A percentile compares a stretch with the other conserved stretches of the same genome.
Conservation (phyloP, 2,329 filamentous ascomycete genomes). For the Trichothecium roseum region DNA sequence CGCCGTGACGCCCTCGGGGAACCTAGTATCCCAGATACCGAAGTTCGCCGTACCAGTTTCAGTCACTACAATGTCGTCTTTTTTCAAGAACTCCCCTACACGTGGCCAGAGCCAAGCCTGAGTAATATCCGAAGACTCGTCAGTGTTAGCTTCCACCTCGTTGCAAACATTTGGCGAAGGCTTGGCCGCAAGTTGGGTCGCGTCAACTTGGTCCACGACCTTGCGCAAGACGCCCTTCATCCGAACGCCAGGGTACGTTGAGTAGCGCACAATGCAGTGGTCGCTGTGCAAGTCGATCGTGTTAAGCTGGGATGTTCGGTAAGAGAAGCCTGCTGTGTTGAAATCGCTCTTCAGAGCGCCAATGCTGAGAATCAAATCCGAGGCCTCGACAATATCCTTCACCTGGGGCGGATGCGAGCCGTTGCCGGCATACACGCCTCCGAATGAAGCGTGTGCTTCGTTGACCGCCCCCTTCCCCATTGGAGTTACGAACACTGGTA, state of each 20-base stretch:
- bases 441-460: conserved; percentile 65
- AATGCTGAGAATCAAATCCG: conserved; percentile 62
- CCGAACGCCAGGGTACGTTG: conserved; percentile 65
- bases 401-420: conserved; percentile 57
- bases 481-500: conserved; percentile 79
- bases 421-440: conserved; percentile 76
- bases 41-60: conserved; percentile 86
- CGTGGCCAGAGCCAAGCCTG: conserved; percentile 72
- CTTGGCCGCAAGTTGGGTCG: conserved; percentile 45
- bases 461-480: conserved; percentile 84
- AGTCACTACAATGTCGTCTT: conserved; percentile 69
- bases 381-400: conserved; percentile 51
- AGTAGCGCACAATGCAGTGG: conserved; percentile 63
- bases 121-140: conserved; percentile 39
- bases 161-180: conserved; percentile 44
- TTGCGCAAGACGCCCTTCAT: conserved; percentile 72
- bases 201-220: conserved; percentile 49
- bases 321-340: conserved; percentile 76
- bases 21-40: conserved; percentile 76
- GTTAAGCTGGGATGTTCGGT: conserved; percentile 64
- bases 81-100: conserved; percentile 60
- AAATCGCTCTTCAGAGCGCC: conserved; percentile 65
- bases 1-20: conserved; percentile 67
- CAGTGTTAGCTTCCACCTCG: conserved; percentile 29
- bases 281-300: conserved; percentile 75